Evolutionary conservation across 2,329 filamentous ascomycete species (phyloP), one percentile per base, ranked within the genome.

Genomic region (Trichoderma guizhouense): DNA sequence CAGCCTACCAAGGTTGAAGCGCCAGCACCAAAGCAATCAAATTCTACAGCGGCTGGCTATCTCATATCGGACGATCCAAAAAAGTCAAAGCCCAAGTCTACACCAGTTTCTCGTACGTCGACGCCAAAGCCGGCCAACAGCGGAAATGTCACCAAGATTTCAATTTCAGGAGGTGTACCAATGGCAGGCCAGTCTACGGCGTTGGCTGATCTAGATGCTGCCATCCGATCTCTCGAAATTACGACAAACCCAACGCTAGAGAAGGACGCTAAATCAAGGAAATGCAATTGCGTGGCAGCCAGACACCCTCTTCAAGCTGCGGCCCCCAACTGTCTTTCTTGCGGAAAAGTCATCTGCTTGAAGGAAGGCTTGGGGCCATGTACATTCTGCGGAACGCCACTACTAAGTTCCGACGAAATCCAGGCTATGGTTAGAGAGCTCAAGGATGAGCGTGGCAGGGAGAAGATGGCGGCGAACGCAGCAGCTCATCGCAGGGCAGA

Each of bases 291-390:
- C 80, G 94, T 97, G 78, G 96, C 93, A 0, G 90, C 92, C 0
- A 89, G 93, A 2, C 96, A 99, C 80, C 93, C 95, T 0, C 87
- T 98, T 3, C 91, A 98, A 58, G 89, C 89, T n/a, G 94, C 95
- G 0, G 94, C 95, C 0, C 96, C 96, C 0, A 99, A 98, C 79
- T 99, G 96, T 79, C 84, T 97, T 18, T 91, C 88, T 58, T 99
- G 96, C 77, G 96, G 96, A 72, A 98, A 98, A 80, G 94, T 99
- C 14, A 91, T 98, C 69, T 99, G 96, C 80, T 90, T 97, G 28
- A 95, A 96, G 78, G 95, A 99, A 81, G 96, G 96, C 0, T 86
- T 98, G 0, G 95, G 95, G 0, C 95, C 95, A 0, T 99, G 96
- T 81, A 98, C 95, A 0, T 98, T 93, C 78, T 99, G 96, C 83